Base-by-base conservation (phyloP, 805 yeast genomes). In the Tetrapisispora pingtungensis region DNA sequence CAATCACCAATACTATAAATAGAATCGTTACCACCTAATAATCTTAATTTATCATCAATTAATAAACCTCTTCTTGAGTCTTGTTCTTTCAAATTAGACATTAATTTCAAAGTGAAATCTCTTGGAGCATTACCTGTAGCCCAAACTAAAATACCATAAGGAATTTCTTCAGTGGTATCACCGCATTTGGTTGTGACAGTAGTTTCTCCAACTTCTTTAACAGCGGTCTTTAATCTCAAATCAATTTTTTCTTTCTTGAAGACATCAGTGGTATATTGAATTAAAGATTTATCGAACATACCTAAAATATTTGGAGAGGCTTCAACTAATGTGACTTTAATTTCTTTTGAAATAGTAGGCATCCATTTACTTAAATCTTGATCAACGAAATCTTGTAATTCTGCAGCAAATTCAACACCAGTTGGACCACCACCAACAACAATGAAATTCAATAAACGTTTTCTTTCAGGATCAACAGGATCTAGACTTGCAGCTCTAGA, bases 371-470 rank as follows among this genome's bases (percentile, higher is more conserved):
- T 69, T 67, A 89, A 74, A 67, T 89, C 97, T 66, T 89, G 94
- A 65, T 84, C 88, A 50, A 88, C 84, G 68, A 85, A 90, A 67
- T 89, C 97, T 69, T 84, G 94, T 56, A 89, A 71, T 69, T 90
- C 97, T 59, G 95, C 97, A 54, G 97, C 96, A 57, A 88, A 84
- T 70, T 88, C 97, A 50, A 89, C 96, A 71, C 97, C 97, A 36
- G 97, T 89, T 63, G 97, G 97, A 52, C 97, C 97, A 68, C 97
- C 97, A 59, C 97, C 97, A 54, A 93, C 94, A 50, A 90, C 95
- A 50, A 90, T 90, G 56, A 88, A 81, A 50, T 81, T 83, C 62
- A 89, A 75, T 57, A 90, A 74, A 65, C 95, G 78, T 68, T 79
- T 77, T 68, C 97, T 79, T 64, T 85, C 95, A 18, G 80, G 80